Base-by-base conservation (phyloP, 1,284 basidiomycete genomes). In the Pseudozyma pruni region DNA sequence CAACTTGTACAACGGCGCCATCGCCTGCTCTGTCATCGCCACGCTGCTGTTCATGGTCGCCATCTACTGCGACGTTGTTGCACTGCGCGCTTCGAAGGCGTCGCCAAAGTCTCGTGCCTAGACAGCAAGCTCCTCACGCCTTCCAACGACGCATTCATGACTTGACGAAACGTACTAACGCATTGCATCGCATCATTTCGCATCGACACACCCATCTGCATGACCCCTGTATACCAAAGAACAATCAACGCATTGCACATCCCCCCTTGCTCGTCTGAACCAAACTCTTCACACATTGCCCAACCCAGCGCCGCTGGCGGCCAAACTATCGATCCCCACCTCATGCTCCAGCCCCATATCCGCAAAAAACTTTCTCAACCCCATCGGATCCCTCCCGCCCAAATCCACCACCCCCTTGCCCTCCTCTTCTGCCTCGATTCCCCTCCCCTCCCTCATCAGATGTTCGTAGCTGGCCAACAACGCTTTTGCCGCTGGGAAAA, bases 381-480 rank as follows among this genome's bases (percentile, higher is more conserved):
- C 69, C 23, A 37, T 51, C 13, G 58, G 54, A 51, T 55, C 58
- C 2, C 53, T 58, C 4, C 68, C 68, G 8, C 68, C 68, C 5
- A 72, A 19, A 20, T 72, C 50, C 4, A 72, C 50, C 22, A 4
- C 32, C 8, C 45, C 39, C 19, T 23, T 25, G 4, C 4, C 38
- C 10, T 23, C n/a, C 6, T 53, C 54, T 19, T 47, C 32, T 4
- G 69, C 62, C 14, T 72, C 69, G 32, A 72, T 54, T 0, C 69
- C 69, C 37, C 55, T 67, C 2, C 69, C 69, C 4, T 40, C 16
- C 87, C 90, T 34, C 11, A 25, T 11, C 10, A 72, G 32, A 51
- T 72, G 45, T 3, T n/a, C 27, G 39, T 72, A 72, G 17, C 54
- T 59, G 3, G 54, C 58, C n/a, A 56, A 32, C 20, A 72, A 33